Base-by-base conservation (phyloP, 768 basidiomycete species). In the Imleria badia region DNA sequence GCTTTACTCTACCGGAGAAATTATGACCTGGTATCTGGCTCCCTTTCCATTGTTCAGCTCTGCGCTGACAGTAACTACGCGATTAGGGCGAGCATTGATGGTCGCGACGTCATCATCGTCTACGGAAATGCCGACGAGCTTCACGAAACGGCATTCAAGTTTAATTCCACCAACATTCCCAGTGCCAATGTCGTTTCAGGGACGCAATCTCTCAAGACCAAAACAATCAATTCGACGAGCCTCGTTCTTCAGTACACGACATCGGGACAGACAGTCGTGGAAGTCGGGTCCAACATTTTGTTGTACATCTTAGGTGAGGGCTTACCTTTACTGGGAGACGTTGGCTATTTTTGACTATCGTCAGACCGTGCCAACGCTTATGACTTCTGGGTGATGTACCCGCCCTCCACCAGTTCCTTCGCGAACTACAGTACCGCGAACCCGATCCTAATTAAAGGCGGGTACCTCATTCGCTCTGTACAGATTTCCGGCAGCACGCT, bases 381-480 rank as follows among this genome's bases (percentile, higher is more conserved):
- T 53, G 70, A 79, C 51, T 80, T 79, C 63, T 81, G 80, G 80
- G 73, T 78, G 30, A 66, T 80, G 55, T 73, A 80, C 49, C 62
- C 59, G 0, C 78, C 74, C 1, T 66, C 74, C 12, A 57, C 62
- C 4, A 75, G 77, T 23, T 48, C 69, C 14, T 75, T 76, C 41
- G 64, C 55, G 6, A 69, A 59, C 50, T 69, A 67, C 54, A 74
- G 63, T 51, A 79, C 72, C 6, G 61, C 74, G 36, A 73, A 77
- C 58, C 74, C 79, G 1, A 72, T 80, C 44, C 72, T 78, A 41
- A 68, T 81, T 34, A 78, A 77, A 60, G 78, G 79, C 51, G 78
- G 78, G 31, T 80, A 81, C 45, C 69, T 80, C 39, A 60, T 80
- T 23, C 75, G 79, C 26, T 70, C 77, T 6, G 75, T 72, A 6